These are phyloP conservation scores for Fusarium clavum DNA, from an alignment of 2,329 filamentous ascomycete genomes.

Conservation along the genomic window DNA sequence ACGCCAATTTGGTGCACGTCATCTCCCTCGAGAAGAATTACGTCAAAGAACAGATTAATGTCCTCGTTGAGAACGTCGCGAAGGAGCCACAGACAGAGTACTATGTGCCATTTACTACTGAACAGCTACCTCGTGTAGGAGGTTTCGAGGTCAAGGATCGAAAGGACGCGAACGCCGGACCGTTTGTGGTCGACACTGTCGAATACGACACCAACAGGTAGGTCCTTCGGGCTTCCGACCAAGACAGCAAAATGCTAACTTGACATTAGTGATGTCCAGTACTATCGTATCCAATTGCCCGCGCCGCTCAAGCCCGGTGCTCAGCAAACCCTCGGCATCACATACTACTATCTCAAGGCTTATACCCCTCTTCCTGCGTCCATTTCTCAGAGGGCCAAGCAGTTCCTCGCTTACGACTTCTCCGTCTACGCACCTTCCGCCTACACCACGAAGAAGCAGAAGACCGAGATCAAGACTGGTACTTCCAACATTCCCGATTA, in stretches of 20 bases:
- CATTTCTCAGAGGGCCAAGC: conserved; percentile 86
- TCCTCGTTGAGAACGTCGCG: conserved; percentile 91
- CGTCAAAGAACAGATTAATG: conserved; percentile 89
- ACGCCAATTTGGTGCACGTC: conserved; percentile 88
- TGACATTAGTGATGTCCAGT: conserved; percentile 73
- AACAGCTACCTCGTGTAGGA: conserved; percentile 80
- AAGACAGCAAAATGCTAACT: conserved; percentile 26
- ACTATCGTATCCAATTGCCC: conserved; percentile 85
- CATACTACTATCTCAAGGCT: conserved; percentile 83
- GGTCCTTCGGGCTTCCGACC: conserved; percentile 34
- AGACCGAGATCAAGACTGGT: conserved; percentile 91
- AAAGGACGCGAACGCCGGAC: conserved; percentile 76
- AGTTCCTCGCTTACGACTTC: conserved; percentile 88
- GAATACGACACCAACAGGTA: conserved; percentile 72
- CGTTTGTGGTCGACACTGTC: conserved; percentile 76
- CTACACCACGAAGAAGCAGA: conserved; percentile 90
- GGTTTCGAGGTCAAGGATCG: conserved; percentile 93
- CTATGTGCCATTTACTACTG: conserved; percentile 85
- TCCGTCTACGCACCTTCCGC: conserved; percentile 86
- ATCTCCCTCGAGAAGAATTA: conserved; percentile 95
- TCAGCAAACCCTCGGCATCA: conserved; percentile 88
- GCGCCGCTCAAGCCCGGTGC: conserved; percentile 78
- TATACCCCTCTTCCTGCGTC: conserved; percentile 82
- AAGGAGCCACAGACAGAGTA: conserved; percentile 86
- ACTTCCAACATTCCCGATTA: conserved; percentile 86